phyloP scores from a whole-genome alignment of 352 stramenopile species.

The Globisporangium uncinulatum region DNA sequence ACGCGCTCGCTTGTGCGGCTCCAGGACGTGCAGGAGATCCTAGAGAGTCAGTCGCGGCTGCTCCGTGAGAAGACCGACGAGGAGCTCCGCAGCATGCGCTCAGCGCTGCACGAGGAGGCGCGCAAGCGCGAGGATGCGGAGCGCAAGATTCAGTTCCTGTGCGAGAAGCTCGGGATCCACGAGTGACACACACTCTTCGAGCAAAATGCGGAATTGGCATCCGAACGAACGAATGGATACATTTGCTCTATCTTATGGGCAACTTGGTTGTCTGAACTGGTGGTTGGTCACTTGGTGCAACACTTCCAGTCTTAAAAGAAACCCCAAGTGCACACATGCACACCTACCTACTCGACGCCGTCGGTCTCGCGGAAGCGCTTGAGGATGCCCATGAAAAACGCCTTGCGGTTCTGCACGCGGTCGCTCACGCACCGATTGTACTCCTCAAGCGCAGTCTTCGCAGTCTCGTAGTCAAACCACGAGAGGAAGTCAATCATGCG shows the following conservation, averaged over 20 bases:
- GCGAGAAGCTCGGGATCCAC: constrained; percentile 30
- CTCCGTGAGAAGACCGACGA: constrained; percentile 24
- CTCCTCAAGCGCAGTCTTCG: constrained; percentile 75
- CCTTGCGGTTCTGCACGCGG: constrained; percentile 76
- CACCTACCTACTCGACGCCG: constrained; percentile 47
- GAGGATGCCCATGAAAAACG: constrained; percentile 88
- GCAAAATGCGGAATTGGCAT: background rate
- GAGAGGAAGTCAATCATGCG: constrained; percentile 85
- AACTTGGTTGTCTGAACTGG: too few species aligned
- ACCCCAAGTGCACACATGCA: too few species aligned
- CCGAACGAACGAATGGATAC: background rate
- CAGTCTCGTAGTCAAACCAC: constrained; percentile 88
- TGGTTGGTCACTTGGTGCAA: background rate
- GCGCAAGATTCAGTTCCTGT: constrained; percentile 34
- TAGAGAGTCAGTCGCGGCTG: constrained; percentile 26
- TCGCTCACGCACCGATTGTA: constrained; percentile 72
- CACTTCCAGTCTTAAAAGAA: too few species aligned
- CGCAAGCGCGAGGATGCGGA: constrained; percentile 34
- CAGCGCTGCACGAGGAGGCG: constrained; percentile 24
- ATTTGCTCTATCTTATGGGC: constrained; percentile 4
- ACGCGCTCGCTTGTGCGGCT: constrained; percentile 23
- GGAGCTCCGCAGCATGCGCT: constrained; percentile 22
- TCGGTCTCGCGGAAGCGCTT: constrained; percentile 84
- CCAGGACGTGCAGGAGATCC: constrained; percentile 31
- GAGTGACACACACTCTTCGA: constrained; percentile 11